Base-by-base conservation (phyloP, 768 basidiomycete species). In the Lentinula lateritia region DNA sequence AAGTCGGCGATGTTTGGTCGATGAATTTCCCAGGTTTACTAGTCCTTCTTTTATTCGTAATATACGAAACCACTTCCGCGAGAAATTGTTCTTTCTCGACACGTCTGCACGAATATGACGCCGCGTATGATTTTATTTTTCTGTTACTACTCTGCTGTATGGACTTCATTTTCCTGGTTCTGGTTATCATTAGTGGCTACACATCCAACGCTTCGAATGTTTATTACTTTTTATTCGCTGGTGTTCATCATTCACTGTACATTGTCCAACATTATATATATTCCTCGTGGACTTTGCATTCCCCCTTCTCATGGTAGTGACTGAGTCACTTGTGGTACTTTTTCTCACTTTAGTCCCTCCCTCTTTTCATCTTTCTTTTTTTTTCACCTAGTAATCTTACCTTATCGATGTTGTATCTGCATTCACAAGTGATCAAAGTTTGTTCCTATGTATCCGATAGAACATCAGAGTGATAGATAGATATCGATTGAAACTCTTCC, bases 1-100 rank as follows among this genome's bases (percentile, higher is more conserved):
- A 42, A 42, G 28, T 15, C 56, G 38, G 34, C 70, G n/a, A 53
- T 65, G 13, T 77, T 76, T 64, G 67, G 76, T 66, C 76, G 77
- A 12, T 78, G 69, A 69, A 13, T 13, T 59, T 50, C 2, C 10
- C 18, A 10, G 12, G 16, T 23, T 23, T 23, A 23, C 23, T 23
- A n/a, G 23, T 23, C 23, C 23, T 28, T 3, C 28, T 28, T 28
- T 28, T 36, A 10, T 5, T 32, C 9, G 3, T 9, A 34, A 16
- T 5, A 38, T 12, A 54, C 38, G 52, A 54, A 54, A 36, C 32
- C 7, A n/a, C n/a, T 8, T n/a, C 53, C 5, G 56, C 62, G 54
- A 50, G 36, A 36, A 13, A 38, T 23, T 23, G 20, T 8, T n/a
- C 5, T 15, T 34, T 20, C 28, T 34, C 28, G 28, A 28, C 28